A percentile compares a stretch with the other conserved stretches of the same genome.
These are phyloP conservation scores for Picochlorum sp. DNA, from an alignment of 139 green algal genomes.

Conservation along the genomic window DNA sequence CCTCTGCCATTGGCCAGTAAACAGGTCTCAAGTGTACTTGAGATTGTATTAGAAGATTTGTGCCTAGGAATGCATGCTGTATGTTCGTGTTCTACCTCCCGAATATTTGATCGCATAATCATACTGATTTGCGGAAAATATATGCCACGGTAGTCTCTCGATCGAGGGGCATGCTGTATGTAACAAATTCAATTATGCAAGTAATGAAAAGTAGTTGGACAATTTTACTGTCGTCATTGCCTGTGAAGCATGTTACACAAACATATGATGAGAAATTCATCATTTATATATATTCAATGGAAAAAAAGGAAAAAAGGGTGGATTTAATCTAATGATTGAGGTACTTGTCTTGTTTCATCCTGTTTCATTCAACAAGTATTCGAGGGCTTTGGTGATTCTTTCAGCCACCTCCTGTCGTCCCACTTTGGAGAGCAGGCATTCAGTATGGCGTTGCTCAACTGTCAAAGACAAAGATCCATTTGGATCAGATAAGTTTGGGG, in stretches of 20 bases:
- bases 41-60: neutral
- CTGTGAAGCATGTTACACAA: too few relatives aligned
- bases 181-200: too few relatives aligned
- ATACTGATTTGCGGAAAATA: too few relatives aligned
- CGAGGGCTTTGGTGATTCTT: neutral
- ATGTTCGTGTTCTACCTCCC: neutral
- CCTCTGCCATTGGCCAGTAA: slow-evolving; percentile 40
- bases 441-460: slow-evolving; percentile 30
- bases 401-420: neutral
- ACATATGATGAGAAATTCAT: too few relatives aligned
- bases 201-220: too few relatives aligned
- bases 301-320: neutral
- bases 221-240: too few relatives aligned
- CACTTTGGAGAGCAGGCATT: slow-evolving; percentile 10
- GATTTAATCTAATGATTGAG: neutral
- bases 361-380: neutral
- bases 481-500: slow-evolving; percentile 1
- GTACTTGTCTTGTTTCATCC: neutral
- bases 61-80: neutral
- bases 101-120: neutral
- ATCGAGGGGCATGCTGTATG: too few relatives aligned
- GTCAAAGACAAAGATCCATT: slow-evolving; percentile 8
- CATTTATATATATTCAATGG: neutral
- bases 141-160: too few relatives aligned
- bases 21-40: neutral